A percentile compares a stretch with the other conserved stretches of the same genome.
phyloP scores from a whole-genome alignment of 2,329 filamentous ascomycete genomes.

The Penicillium frequentans region DNA sequence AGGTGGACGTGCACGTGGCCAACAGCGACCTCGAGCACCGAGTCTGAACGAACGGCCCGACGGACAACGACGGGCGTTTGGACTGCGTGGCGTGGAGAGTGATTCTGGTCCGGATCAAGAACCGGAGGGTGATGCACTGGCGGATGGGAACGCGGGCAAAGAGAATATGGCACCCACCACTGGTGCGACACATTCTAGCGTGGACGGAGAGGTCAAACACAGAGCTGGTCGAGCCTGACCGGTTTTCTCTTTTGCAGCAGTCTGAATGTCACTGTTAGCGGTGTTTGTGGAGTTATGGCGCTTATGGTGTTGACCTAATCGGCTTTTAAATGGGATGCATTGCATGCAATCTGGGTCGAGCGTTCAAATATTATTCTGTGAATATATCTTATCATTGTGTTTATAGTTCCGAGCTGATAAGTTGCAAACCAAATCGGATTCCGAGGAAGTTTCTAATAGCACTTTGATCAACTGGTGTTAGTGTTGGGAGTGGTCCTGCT shows the following conservation, averaged over 20 bases:
- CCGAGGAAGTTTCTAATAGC: no score
- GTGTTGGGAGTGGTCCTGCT: no score
- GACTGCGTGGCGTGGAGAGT: conserved; percentile 23
- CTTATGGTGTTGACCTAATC: conserved; percentile 3
- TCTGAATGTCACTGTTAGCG: not conserved
- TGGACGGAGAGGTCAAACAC: conserved; percentile 13
- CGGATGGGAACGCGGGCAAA: conserved; percentile 1
- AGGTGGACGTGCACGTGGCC: conserved; percentile 47
- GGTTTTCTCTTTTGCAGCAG: not conserved
- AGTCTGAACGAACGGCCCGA: conserved; percentile 59
- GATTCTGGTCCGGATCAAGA: conserved; percentile 9
- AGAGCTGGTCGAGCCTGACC: conserved; percentile 12
- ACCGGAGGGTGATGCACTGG: not conserved
- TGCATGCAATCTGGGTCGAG: not conserved
- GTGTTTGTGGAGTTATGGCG: not conserved
- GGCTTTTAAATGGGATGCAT: not conserved
- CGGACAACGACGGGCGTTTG: conserved; percentile 40
- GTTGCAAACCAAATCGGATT: not conserved
- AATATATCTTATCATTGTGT: not conserved
- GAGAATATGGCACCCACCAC: conserved; percentile 11
- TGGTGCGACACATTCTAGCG: conserved; percentile 3
- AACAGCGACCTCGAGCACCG: conserved; percentile 60
- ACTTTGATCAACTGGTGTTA: not conserved
- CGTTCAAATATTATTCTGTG: not conserved
- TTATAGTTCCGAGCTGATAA: not conserved